Evolutionary conservation across 805 yeast genomes (phyloP), one percentile per base, ranked within the genome.

Genomic region (Pichia insulana): DNA sequence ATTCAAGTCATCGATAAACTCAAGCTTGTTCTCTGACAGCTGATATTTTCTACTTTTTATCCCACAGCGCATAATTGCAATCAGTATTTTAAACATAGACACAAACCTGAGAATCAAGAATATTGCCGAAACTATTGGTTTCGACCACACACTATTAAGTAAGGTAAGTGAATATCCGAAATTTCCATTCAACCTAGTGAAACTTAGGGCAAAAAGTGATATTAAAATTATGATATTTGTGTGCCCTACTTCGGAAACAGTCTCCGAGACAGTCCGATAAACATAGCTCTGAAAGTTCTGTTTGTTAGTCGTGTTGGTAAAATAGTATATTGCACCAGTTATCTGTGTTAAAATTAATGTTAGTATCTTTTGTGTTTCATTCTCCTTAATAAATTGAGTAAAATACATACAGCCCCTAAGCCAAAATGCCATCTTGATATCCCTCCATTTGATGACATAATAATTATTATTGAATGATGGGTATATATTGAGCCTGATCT

Each of bases 371-470:
- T 17, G 30, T 16, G 12, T 8, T 22, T 12, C 12, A 12, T 18
- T 26, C 17, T 32, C 22, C 10, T 12, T 12, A 7, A 7, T 4
- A 28, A 5, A 11, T 11, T 28, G 13, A n/a, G 10, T 7, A 28
- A 10, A 17, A 7, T 26, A 45, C 51, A n/a, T 48, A 49, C 50
- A 16, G 53, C 53, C 25, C 53, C 53, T 19, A 50, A 37, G 0
- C 53, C 53, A 22, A 50, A 34, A n/a, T 42, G 41, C 45, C 45
- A 42, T 67, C 68, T 13, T 63, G 58, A 39, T n/a, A 41, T 6
- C 11, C 44, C 44, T 3, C 36, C 25, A 11, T n/a, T 36, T 20
- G 32, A 40, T 15, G 27, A 15, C 4, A 32, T 6, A 7, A 22
- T 10, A 39, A 40, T n/a, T n/a, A n/a, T n/a, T n/a, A n/a, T n/a